These are phyloP conservation scores for Cystofilobasidium bisporidii DNA, from an alignment of 768 basidiomycete species.

Conservation along the genomic window DNA sequence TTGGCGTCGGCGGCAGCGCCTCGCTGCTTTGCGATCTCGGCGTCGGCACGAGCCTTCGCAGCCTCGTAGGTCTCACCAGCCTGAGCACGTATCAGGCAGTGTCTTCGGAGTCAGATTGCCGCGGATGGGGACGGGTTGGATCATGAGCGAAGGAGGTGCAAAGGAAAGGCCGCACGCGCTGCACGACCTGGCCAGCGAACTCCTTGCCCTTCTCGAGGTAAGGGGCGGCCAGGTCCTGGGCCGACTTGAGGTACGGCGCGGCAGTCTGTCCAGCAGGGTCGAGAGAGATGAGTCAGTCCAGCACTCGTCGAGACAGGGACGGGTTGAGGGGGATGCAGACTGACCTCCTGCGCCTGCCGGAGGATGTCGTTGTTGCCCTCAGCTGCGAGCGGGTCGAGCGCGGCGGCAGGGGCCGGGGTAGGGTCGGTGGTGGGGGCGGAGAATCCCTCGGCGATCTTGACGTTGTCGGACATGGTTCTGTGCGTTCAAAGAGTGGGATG, in stretches of 20 bases:
- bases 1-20: not conserved
- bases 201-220: slow-evolving; percentile 13
- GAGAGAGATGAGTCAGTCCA: not conserved
- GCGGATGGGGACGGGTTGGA: not conserved
- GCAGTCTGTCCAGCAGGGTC: not conserved
- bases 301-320: too few species aligned
- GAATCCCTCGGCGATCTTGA: not conserved
- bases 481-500: too few species aligned
- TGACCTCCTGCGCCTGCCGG: not conserved
- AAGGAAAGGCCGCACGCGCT: not conserved
- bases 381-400: not conserved
- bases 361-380: not conserved
- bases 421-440: not conserved
- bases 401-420: not conserved
- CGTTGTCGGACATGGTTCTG: too few species aligned
- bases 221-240: slow-evolving; percentile 18
- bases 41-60: not conserved
- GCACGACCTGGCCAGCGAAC: not conserved
- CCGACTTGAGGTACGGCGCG: slow-evolving; percentile 17
- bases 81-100: not conserved
- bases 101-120: too few species aligned
- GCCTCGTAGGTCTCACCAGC: slow-evolving; percentile 1
- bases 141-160: not conserved
- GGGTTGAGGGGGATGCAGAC: too few species aligned
- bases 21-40: slow-evolving; percentile 6